Evolutionary conservation across 805 yeast genomes (phyloP).

Genomic region (Ogataea henricii): DNA sequence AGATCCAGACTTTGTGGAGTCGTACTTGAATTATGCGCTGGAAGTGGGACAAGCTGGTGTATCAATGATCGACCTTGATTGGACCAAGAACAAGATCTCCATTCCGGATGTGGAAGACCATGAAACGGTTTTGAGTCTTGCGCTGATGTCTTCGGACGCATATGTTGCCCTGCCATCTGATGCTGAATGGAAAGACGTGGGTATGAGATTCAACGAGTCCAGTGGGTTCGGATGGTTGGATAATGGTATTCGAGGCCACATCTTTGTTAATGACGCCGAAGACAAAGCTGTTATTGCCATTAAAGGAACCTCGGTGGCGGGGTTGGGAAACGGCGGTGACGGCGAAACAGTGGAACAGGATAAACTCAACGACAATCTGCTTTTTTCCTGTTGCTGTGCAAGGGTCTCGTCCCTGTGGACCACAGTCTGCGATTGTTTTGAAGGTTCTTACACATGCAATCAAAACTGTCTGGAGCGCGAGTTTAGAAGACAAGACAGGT

Average conservation of each 20-base stretch:
- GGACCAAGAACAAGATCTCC: slow-evolving; percentile 55
- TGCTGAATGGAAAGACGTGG: slow-evolving; percentile 82
- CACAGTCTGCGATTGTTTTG: slow-evolving; percentile 93
- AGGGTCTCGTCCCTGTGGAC: slow-evolving; percentile 89
- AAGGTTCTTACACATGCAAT: slow-evolving; percentile 81
- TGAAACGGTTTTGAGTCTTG: slow-evolving; percentile 72
- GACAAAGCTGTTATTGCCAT: slow-evolving; percentile 70
- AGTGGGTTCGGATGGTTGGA: slow-evolving; percentile 85
- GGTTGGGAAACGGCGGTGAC: slow-evolving; percentile 48
- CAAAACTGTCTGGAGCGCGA: slow-evolving; percentile 83
- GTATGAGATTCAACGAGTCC: slow-evolving; percentile 46
- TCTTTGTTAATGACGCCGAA: slow-evolving; percentile 64
- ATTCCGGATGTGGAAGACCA: slow-evolving; percentile 79
- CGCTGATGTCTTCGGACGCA: slow-evolving; percentile 87
- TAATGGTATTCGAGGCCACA: slow-evolving; percentile 87
- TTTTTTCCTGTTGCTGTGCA: slow-evolving; percentile 96
- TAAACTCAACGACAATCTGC: slow-evolving; percentile 80
- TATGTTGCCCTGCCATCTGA: slow-evolving; percentile 75
- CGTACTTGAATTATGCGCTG: slow-evolving; percentile 61
- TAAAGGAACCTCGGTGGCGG: slow-evolving; percentile 91
- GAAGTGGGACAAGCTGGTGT: slow-evolving; percentile 41
- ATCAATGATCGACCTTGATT: slow-evolving; percentile 52
- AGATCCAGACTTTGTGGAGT: slow-evolving; percentile 64
- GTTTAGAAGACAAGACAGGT: slow-evolving; percentile 70
- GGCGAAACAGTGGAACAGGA: slow-evolving; percentile 78